Evolutionary conservation across 768 basidiomycete species (phyloP).

Genomic region (Termitomyces titanicus): DNA sequence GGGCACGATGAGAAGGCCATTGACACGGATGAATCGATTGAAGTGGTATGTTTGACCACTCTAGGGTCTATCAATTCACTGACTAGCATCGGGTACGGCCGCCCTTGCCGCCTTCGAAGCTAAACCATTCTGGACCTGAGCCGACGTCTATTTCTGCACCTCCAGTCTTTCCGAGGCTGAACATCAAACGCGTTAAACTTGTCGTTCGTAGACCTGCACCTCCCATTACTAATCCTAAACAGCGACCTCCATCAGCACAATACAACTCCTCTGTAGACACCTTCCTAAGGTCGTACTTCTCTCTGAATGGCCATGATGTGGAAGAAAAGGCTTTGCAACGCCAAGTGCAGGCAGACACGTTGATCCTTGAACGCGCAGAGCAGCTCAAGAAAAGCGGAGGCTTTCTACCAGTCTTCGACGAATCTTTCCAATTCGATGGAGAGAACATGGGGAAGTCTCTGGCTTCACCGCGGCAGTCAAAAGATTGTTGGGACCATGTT

Average conservation of each 20-base stretch:
- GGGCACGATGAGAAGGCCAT: conserved; percentile 1
- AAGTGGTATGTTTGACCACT: background rate
- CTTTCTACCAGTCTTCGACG: conserved; percentile 36
- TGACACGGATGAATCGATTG: background rate
- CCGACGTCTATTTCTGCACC: conserved; percentile 11
- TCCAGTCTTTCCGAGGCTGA: conserved; percentile 21
- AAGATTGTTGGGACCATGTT: conserved; percentile 59
- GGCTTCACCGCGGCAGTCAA: conserved; percentile 29
- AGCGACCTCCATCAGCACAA: conserved; percentile 53
- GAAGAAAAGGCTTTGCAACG: conserved; percentile 26
- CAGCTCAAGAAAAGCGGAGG: conserved; percentile 33
- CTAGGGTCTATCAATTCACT: background rate
- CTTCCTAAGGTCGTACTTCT: conserved; percentile 62
- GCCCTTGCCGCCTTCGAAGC: background rate
- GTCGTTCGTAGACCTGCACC: conserved; percentile 65
- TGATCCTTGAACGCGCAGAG: conserved; percentile 30
- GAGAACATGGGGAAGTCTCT: conserved; percentile 21
- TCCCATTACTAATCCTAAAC: conserved; percentile 59
- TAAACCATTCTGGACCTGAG: background rate
- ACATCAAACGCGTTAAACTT: conserved; percentile 62
- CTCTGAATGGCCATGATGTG: conserved; percentile 47
- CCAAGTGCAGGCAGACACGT: conserved; percentile 27
- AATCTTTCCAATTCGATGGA: conserved; percentile 25
- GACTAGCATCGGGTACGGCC: background rate
- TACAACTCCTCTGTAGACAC: conserved; percentile 50